Base-by-base conservation (phyloP, 176 grass and related monocot species). In the Miscanthus lutarioriparius region DNA sequence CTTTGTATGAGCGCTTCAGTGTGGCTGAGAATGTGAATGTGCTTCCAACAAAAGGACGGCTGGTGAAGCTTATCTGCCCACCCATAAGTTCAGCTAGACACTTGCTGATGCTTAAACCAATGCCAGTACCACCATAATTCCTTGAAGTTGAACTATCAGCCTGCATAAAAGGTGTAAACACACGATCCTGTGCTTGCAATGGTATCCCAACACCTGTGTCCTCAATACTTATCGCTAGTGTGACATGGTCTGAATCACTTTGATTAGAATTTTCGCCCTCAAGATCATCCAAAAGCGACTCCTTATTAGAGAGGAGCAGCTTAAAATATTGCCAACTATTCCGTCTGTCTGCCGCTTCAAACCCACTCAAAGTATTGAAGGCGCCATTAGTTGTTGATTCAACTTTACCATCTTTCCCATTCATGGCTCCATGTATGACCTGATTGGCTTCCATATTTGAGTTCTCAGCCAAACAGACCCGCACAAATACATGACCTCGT, bases 21-120 rank as follows among this genome's bases (percentile, higher is more conserved):
- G 88, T 65, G 45, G 91, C 93, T 35, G 83, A 90, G 74, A 98
- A 98, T 51, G 91, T 93, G 79, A 98, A 98, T 81, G 96, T 95
- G 64, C 96, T 98, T 82, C 96, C 96, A 63, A 98, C 59, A 63
- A 64, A 73, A 83, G 91, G 89, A 10, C 85, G 72, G 58, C 96
- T 98, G 59, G 87, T 87, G 82, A 98, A 98, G 77, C 85, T 90
- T 87, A 98, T 95, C 74, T 92, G 87, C 17, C 96, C 96, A 0
- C 81, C 87, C 96, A 98, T 98, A 76, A 98, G 86, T 93, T 92
- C 96, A 35, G 91, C 95, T 54, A 98, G 82, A 82, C 93, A 98
- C 87, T 98, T 98, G 83, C 89, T 94, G 74, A 98, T 98, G 78
- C 93, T 98, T 90, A 98, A 87, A 75, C 93, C 96, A 73, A 98